Conservation (phyloP, 2,329 filamentous ascomycete genomes). For the Fusarium sp. region DNA sequence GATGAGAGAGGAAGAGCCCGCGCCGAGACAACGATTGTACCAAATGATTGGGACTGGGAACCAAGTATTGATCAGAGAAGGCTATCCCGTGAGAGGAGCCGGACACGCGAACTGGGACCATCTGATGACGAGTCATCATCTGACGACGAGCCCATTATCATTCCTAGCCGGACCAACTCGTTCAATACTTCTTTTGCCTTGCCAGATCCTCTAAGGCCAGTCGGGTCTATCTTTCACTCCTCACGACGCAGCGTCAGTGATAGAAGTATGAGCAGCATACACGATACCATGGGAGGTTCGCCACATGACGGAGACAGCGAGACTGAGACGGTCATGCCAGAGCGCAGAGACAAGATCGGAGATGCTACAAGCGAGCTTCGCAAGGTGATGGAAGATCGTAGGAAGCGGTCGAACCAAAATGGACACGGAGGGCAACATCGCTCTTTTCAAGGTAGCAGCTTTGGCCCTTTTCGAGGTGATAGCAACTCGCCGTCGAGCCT, state of each 20-base stretch:
- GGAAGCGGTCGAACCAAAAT: conserved; percentile 56
- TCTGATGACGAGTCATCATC: conserved; percentile 68
- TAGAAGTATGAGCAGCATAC: conserved; percentile 59
- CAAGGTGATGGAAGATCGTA: conserved; percentile 67
- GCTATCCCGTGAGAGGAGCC: conserved; percentile 49
- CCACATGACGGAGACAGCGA: conserved; percentile 66
- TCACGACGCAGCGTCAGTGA: conserved; percentile 64
- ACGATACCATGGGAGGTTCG: conserved; percentile 54
- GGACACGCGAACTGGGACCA: conserved; percentile 58
- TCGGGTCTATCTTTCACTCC: conserved; percentile 62
- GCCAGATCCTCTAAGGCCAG: conserved; percentile 65
- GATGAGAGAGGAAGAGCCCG: conserved; percentile 71
- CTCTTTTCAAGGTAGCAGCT: conserved; percentile 50
- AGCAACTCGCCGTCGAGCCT: conserved; percentile 66
- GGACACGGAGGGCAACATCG: conserved; percentile 51
- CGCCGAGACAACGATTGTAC: conserved; percentile 64
- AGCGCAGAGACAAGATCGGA: conserved; percentile 58
- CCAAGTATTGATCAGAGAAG: conserved; percentile 48
- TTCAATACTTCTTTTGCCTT: conserved; percentile 69
- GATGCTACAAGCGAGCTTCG: conserved; percentile 72
- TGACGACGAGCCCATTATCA: conserved; percentile 74
- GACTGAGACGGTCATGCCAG: conserved; percentile 68
- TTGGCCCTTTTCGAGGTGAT: conserved; percentile 52
- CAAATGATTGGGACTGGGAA: conserved; percentile 50
- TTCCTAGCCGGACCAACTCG: conserved; percentile 68